Evolutionary conservation across 1,284 basidiomycete species (phyloP).

Genomic region (Cryptococcus sp.): DNA sequence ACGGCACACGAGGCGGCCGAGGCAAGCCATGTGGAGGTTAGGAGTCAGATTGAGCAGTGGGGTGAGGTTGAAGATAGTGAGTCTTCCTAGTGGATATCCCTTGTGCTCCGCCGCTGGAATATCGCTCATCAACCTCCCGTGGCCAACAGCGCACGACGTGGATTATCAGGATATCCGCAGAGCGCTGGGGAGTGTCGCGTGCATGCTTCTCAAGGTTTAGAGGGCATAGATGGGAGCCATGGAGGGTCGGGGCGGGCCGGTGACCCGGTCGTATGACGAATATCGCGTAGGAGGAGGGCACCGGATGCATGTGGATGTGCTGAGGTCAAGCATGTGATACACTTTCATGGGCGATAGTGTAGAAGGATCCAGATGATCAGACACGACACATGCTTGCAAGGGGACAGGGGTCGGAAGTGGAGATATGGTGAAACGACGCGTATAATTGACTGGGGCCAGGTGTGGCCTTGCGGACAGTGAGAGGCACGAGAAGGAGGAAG

Average conservation of each 20-base stretch:
- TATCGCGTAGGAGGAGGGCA: too few relatives aligned
- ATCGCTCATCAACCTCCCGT: background rate
- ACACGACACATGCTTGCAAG: too few relatives aligned
- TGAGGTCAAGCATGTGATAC: too few relatives aligned
- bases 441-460: too few relatives aligned
- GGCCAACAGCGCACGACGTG: slow-evolving; percentile 84
- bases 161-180: slow-evolving; percentile 90
- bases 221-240: background rate
- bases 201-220: slow-evolving; percentile 51
- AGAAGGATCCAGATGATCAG: too few relatives aligned
- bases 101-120: background rate
- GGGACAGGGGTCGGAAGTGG: too few relatives aligned
- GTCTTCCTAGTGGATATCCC: slow-evolving; percentile 48
- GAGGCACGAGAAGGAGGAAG: background rate
- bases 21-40: slow-evolving; percentile 84
- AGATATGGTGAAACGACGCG: too few relatives aligned
- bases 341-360: too few relatives aligned
- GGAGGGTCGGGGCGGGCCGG: too few relatives aligned
- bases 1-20: slow-evolving; percentile 79
- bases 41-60: slow-evolving; percentile 93
- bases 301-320: too few relatives aligned
- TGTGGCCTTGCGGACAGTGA: too few relatives aligned
- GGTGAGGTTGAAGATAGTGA: slow-evolving; percentile 97
- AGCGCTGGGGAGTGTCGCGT: slow-evolving; percentile 76
- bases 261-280: too few relatives aligned